Evolutionary conservation across 768 basidiomycete genomes (phyloP).

Genomic region (Neoboletus subvelutipes): DNA sequence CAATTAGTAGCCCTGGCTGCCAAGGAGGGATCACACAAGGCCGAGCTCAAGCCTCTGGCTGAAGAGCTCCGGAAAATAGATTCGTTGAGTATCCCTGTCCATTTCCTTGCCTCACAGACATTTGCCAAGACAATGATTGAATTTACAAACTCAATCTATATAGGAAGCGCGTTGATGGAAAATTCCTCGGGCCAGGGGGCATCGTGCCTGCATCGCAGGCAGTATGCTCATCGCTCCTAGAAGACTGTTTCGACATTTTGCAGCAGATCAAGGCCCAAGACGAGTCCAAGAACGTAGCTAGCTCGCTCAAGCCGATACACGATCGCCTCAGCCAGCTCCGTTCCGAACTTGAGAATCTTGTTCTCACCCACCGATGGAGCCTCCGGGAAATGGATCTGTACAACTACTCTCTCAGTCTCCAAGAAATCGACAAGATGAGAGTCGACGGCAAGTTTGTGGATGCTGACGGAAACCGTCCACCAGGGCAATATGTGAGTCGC

Average conservation of each 20-base stretch:
- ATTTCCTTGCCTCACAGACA: conserved; percentile 17
- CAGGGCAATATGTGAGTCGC: conserved; percentile 87
- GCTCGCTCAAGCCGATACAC: conserved; percentile 86
- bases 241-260: conserved; percentile 93
- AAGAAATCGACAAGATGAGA: conserved; percentile 97
- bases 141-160: neutral
- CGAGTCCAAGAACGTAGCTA: conserved; percentile 83
- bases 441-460: conserved; percentile 98
- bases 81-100: conserved; percentile 69
- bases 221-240: conserved; percentile 85
- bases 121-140: conserved; percentile 16
- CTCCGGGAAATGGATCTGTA: conserved; percentile 90
- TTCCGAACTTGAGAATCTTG: conserved; percentile 85
- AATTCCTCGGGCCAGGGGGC: conserved; percentile 90
- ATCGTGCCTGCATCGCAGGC: conserved; percentile 91
- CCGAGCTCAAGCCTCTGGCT: conserved; percentile 84
- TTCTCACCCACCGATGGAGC: conserved; percentile 96
- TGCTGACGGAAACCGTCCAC: conserved; percentile 84
- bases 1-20: conserved; percentile 87
- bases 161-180: conserved; percentile 92
- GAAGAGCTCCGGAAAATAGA: conserved; percentile 96
- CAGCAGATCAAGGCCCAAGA: conserved; percentile 96
- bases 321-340: conserved; percentile 88
- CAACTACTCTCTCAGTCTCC: conserved; percentile 90
- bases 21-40: conserved; percentile 80